Conservation (phyloP, 768 basidiomycete genomes). For the Amanita rimosa region DNA sequence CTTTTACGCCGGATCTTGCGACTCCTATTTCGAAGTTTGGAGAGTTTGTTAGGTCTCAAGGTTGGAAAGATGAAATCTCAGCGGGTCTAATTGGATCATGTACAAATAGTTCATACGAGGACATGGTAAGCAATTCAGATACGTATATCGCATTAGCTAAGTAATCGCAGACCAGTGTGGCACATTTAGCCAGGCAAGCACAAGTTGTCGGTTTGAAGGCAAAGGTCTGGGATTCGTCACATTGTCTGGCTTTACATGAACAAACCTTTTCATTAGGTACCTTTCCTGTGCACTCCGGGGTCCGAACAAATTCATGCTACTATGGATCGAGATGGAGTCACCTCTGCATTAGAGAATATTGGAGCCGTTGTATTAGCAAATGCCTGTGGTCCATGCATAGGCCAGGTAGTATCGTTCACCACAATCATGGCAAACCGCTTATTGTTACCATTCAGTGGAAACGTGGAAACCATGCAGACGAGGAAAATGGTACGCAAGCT, state of each 20-base stretch:
- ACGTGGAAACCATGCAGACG: constrained; percentile 73
- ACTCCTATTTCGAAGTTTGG: constrained; percentile 90
- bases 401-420: constrained; percentile 43
- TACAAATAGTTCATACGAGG: constrained; percentile 97
- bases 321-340: constrained; percentile 89
- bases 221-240: constrained; percentile 32
- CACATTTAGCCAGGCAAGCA: constrained; percentile 85
- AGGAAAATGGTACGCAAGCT: constrained; percentile 69
- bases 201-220: constrained; percentile 70
- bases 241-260: constrained; percentile 2
- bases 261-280: constrained; percentile 33
- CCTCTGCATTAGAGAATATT: constrained; percentile 68
- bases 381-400: constrained; percentile 98
- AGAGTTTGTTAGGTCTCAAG: constrained; percentile 66
- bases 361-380: constrained; percentile 96
- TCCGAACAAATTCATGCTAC: constrained; percentile 97
- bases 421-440: neutral
- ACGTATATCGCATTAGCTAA: constrained; percentile 5
- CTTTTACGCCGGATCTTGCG: constrained; percentile 94
- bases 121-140: constrained; percentile 48
- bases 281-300: constrained; percentile 82
- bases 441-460: constrained; percentile 61
- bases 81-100: constrained; percentile 96
- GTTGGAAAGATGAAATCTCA: constrained; percentile 90
- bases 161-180: constrained; percentile 66